Evolutionary conservation across 768 basidiomycete genomes (phyloP), one percentile per base, ranked within the genome.

Genomic region (Russula sp.): DNA sequence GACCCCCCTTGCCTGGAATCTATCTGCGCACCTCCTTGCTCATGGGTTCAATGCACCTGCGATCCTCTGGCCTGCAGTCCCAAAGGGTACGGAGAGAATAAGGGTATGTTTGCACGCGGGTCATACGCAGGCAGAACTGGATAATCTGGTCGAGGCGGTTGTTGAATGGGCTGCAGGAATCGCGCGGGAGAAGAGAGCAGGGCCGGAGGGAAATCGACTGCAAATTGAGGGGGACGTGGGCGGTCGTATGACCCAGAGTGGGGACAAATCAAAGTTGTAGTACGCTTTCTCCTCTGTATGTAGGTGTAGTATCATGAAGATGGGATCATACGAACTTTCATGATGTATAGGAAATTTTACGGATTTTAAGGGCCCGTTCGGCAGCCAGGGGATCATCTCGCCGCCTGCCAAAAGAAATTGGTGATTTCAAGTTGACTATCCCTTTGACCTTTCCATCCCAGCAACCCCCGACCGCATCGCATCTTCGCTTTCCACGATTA

Each of bases 51-150:
- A 86, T 66, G 88, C 86, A 0, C 83, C 86, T 3, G 84, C 89
- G 3, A 92, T 93, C 46, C 84, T 82, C 13, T 88, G 86, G 77
- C 95, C 95, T 0, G 96, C 93, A 0, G 93, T 98, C 0, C 92
- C 93, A 0, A 86, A 85, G 55, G 93, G 91, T 9, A 81, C 81
- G 61, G 88, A 94, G 61, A 81, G 93, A 16, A 86, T 98, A 3
- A 74, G 94, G 5, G 81, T 97, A n/a, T 98, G 95, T 71, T 69
- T 97, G 34, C 90, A 94, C 69, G 85, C 93, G 0, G 84, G 80
- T 1, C 91, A 95, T 68, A 83, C 83, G 35, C 61, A 67, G 2
- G 77, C 74, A 41, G 86, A 95, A 35, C 77, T 95, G 3, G 79
- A 83, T 42, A 69, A 73, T 13, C 73, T 96, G 25, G 78, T 83